Evolutionary conservation across 495 filamentous ascomycete species (phyloP), one percentile per base, ranked within the genome.

Genomic region (Bryoglossum gracile): DNA sequence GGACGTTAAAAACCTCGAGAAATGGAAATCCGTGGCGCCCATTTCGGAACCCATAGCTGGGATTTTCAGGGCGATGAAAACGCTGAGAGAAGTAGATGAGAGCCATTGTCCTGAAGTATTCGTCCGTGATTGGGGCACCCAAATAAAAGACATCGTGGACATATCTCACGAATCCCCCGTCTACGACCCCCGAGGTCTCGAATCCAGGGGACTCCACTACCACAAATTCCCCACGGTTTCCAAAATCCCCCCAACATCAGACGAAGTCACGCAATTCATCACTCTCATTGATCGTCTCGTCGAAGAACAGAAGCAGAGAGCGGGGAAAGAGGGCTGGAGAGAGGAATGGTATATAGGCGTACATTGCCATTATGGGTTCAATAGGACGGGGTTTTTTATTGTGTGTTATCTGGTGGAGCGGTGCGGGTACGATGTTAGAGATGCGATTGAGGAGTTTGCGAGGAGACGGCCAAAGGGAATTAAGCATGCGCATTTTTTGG

Each of bases 1-100:
- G 91, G 90, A 95, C 61, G 87, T 97, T 49, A 96, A 97, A 70
- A 97, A 97, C 63, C 78, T 95, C 10, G 81, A 74, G 47, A 96
- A 96, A 57, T 97, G 91, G 91, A 73, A 84, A 55, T 76, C 78
- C 23, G 83, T 94, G 0, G 63, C 67, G 8, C 83, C 89, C 1
- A 86, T 95, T 17, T 92, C 87, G 1, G 72, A 75, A 18, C 80
- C 82, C 4, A 91, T 97, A 38, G 78, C 66, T 3, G 78, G 81
- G 23, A 71, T 85, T 13, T 94, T 95, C 62, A 77, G 83, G 2
- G 87, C 86, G 3, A 81, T 95, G 68, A 95, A 95, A 66, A 94
- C 88, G 43, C 74, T 94, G 3, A 79, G 89, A 17, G 85, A 92
- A 63, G 80, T 87, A 1, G 91, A 97, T 59, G 84, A 91, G 37